Percentiles rank a stretch among this genome's conserved stretches.
These are phyloP conservation scores for Pseudogymnoascus sp. DNA, from an alignment of 2,329 filamentous ascomycete genomes.

Conservation along the genomic window DNA sequence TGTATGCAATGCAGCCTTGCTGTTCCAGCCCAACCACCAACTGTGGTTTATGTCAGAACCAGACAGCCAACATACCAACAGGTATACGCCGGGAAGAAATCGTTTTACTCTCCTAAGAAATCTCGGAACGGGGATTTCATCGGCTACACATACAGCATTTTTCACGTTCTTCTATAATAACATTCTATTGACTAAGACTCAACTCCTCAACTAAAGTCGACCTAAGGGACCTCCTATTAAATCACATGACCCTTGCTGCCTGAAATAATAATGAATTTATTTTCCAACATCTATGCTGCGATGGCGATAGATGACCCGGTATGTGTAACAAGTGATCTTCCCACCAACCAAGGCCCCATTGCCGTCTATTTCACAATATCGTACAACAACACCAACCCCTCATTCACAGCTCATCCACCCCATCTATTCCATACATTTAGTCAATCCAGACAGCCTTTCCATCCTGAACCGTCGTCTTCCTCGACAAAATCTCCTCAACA, in stretches of 20 bases:
- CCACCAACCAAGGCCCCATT: not conserved
- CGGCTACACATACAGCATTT: not conserved
- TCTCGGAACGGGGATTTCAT: not conserved
- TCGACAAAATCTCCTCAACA: conserved; percentile 56
- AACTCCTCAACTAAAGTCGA: not conserved
- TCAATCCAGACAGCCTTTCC: conserved; percentile 28
- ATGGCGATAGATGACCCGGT: not conserved
- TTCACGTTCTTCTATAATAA: not conserved
- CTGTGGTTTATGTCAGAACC: too few species aligned
- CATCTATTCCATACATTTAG: not conserved
- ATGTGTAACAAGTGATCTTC: not conserved
- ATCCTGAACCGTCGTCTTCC: conserved; percentile 48
- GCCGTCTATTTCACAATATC: not conserved
- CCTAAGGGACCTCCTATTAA: not conserved
- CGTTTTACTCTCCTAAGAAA: not conserved
- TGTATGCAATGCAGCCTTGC: too few species aligned
- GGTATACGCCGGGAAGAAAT: not conserved
- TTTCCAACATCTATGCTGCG: not conserved
- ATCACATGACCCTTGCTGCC: not conserved
- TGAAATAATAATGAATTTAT: not conserved
- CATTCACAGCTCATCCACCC: not conserved
- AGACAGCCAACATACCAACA: not conserved
- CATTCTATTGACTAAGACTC: not conserved
- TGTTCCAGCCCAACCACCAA: too few species aligned
- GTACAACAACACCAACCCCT: not conserved